phyloP scores from a whole-genome alignment of 306 rosid species.

The Arachis hypogaea region DNA sequence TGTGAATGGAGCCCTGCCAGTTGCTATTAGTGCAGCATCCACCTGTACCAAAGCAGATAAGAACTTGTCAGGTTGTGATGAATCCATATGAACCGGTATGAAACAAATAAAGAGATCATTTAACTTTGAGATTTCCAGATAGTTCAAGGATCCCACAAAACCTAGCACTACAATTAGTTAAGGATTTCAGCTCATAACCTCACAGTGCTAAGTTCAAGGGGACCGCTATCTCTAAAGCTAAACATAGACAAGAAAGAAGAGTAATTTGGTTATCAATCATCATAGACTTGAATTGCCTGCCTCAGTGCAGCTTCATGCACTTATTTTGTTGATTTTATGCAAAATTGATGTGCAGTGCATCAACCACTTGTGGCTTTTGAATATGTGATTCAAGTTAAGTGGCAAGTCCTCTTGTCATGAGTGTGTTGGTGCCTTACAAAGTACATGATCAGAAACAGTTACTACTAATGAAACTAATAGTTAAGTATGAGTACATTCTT shows the following conservation, averaged over 20 bases:
- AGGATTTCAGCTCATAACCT: slow-evolving; percentile 4
- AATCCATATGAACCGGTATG: slow-evolving; percentile 25
- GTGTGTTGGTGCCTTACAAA: neutral
- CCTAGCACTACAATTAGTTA: slow-evolving; percentile 2
- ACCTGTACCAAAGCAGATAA: slow-evolving; percentile 62
- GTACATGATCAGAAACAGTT: neutral
- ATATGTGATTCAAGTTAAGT: slow-evolving; percentile 15
- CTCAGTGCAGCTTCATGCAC: slow-evolving; percentile 19
- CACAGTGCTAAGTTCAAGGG: slow-evolving; percentile 15
- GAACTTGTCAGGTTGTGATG: slow-evolving; percentile 22
- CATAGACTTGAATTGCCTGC: slow-evolving; percentile 5
- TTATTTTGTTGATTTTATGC: slow-evolving; percentile 5
- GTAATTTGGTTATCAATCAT: neutral
- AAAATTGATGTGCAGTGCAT: slow-evolving; percentile 1
- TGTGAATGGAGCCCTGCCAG: slow-evolving; percentile 98
- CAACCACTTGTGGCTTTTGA: slow-evolving; percentile 17
- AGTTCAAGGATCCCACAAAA: neutral
- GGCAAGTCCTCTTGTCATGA: neutral
- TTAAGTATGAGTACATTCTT: neutral
- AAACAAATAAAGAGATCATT: slow-evolving; percentile 20
- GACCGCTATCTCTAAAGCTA: slow-evolving; percentile 2
- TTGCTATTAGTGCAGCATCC: slow-evolving; percentile 95
- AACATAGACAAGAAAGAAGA: slow-evolving; percentile 5
- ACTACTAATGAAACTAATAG: neutral
- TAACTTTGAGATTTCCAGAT: slow-evolving; percentile 10